Conservation (phyloP, 2,329 filamentous ascomycete species). For the Teratosphaeria epicoccoides region DNA sequence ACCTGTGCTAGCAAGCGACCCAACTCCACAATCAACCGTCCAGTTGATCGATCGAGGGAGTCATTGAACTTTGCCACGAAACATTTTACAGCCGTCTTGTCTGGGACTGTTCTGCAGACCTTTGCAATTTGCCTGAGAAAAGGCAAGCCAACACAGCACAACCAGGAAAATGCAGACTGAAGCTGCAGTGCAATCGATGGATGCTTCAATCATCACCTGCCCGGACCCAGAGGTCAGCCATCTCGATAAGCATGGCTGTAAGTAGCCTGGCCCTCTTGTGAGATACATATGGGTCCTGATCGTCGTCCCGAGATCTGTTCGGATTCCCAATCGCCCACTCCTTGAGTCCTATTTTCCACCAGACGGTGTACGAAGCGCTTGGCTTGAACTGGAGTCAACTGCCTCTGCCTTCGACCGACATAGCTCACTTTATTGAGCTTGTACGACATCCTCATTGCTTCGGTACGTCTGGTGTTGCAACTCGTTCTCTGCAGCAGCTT, state of each 20-base stretch:
- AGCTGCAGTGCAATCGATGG: constrained; percentile 6
- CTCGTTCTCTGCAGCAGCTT: neutral
- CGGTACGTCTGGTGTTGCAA: constrained; percentile 33
- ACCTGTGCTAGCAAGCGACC: too few relatives aligned
- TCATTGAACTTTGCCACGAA: too few relatives aligned
- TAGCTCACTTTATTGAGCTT: constrained; percentile 36
- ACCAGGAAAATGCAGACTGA: neutral
- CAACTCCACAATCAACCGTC: too few relatives aligned
- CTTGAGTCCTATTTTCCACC: constrained; percentile 44
- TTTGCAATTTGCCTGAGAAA: neutral
- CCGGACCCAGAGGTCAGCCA: constrained; percentile 20
- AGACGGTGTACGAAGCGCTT: constrained; percentile 43
- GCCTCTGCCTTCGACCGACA: constrained; percentile 37
- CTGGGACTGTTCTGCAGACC: neutral
- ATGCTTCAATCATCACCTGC: constrained; percentile 13
- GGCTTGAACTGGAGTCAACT: constrained; percentile 44
- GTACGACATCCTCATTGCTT: constrained; percentile 51
- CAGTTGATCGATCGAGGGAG: too few relatives aligned
- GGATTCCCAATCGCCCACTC: constrained; percentile 48
- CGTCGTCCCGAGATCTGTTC: constrained; percentile 22
- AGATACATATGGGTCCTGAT: too few relatives aligned
- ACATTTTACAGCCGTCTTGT: too few relatives aligned
- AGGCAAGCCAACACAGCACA: neutral
- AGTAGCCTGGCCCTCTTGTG: too few relatives aligned
- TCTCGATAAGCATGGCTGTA: constrained; percentile 42